Evolutionary conservation across 306 rosid genomes (phyloP), one percentile per base, ranked within the genome.

Genomic region (Prinsepia uniflora): DNA sequence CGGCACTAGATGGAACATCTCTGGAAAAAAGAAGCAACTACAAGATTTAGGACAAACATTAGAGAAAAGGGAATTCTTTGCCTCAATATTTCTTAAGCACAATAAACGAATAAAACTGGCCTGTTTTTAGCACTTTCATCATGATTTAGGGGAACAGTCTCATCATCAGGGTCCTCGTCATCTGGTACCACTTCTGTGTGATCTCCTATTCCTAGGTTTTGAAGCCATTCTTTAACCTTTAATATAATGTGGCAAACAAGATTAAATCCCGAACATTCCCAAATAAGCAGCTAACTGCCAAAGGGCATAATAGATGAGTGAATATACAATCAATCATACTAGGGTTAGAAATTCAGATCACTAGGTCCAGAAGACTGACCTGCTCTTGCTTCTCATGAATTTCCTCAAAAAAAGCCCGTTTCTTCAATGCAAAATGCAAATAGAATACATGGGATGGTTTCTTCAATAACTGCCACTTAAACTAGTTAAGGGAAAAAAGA

Each of bases 141-240:
- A 12, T 76, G 81, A 67, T 87, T 92, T 48, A 91, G 22, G 52
- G 85, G 87, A 68, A 82, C 83, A 39, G 87, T 48, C 72, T 89
- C 99, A 41, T 95, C 97, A 20, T 91, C 96, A 11, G 78, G 79
- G 43, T 76, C 92, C 75, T 95, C 99, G 20, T 95, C 96, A 20
- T 89, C 98, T 50, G 86, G 99, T 73, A 65, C 89, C 74, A 89
- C 82, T 13, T 87, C 66, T 12, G 81, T 67, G 68, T 89, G 82
- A 63, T 95, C 99, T 79, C 92, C 99, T 58, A 95, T 91, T 95
- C 99, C 99, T 95, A 95, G 99, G 91, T 91, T 95, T 88, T 89
- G 96, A 89, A 95, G 99, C 99, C 99, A 95, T 87, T 95, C 99
- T 95, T 91, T 95, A 89, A 95, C 99, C 99, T 95, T 88, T 83